These are phyloP conservation scores for Rostrohypoxylon terebratum DNA, from an alignment of 495 filamentous ascomycete genomes.

Conservation along the genomic window DNA sequence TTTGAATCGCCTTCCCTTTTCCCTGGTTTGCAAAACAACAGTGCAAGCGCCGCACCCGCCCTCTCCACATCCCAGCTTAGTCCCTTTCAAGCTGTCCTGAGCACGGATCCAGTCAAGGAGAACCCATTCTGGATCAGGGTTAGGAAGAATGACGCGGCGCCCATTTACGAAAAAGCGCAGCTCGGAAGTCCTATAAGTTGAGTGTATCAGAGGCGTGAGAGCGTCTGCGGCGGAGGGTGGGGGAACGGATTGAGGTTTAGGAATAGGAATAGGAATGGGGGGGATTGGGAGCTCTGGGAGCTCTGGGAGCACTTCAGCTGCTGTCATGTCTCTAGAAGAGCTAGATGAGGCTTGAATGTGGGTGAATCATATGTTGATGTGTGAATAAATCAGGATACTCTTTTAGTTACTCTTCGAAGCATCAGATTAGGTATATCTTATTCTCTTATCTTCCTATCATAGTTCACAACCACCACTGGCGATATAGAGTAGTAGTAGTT, in stretches of 20 bases:
- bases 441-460: too few species aligned
- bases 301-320: conserved; percentile 35
- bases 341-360: background rate
- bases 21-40: conserved; percentile 83
- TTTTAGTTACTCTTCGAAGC: too few species aligned
- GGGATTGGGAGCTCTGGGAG: conserved; percentile 33
- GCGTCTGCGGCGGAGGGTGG: conserved; percentile 38
- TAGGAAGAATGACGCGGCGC: conserved; percentile 41
- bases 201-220: conserved; percentile 41
- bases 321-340: conserved; percentile 24
- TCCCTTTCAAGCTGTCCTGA: conserved; percentile 40
- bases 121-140: conserved; percentile 49
- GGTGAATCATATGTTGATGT: background rate
- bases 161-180: conserved; percentile 53
- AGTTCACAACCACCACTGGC: too few species aligned
- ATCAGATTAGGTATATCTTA: too few species aligned
- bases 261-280: background rate
- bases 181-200: conserved; percentile 42
- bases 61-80: conserved; percentile 74
- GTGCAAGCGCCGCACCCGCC: conserved; percentile 91
- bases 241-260: conserved; percentile 5
- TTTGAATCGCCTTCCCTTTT: conserved; percentile 79
- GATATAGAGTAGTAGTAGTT: too few species aligned
- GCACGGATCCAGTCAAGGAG: conserved; percentile 46
- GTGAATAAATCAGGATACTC: too few species aligned